Percentiles rank a stretch among this genome's conserved stretches.
phyloP scores from a whole-genome alignment of 768 basidiomycete species.

The Lentinula lateritia region DNA sequence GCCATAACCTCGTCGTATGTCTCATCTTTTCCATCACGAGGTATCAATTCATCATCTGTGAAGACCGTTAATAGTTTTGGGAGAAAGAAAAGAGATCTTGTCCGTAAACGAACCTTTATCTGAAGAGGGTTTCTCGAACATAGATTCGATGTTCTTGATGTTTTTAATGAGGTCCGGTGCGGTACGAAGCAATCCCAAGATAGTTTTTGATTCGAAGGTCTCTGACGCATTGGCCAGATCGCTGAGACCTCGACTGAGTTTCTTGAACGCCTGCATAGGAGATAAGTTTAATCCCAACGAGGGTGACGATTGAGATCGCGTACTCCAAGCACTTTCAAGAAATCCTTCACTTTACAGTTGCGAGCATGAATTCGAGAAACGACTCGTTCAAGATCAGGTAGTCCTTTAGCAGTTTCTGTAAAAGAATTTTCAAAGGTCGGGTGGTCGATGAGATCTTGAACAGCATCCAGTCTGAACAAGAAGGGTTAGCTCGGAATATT shows the following conservation, averaged over 20 bases:
- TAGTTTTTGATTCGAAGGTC: constrained; percentile 70
- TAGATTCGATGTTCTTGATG: constrained; percentile 64
- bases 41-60: constrained; percentile 64
- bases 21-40: constrained; percentile 80
- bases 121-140: constrained; percentile 51
- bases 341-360: constrained; percentile 82
- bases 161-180: constrained; percentile 76
- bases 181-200: constrained; percentile 67
- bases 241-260: constrained; percentile 60
- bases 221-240: constrained; percentile 61
- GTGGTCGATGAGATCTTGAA: constrained; percentile 83
- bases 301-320: constrained; percentile 7
- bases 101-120: constrained; percentile 49
- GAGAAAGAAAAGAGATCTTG: neutral
- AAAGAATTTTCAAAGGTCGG: constrained; percentile 76
- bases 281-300: neutral
- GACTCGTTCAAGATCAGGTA: constrained; percentile 91
- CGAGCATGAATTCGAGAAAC: constrained; percentile 94
- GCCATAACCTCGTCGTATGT: constrained; percentile 73
- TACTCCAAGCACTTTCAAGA: constrained; percentile 77
- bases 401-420: constrained; percentile 64
- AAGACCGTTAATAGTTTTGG: constrained; percentile 4
- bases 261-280: constrained; percentile 61
- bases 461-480: constrained; percentile 76
- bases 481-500: neutral